Evolutionary conservation across 2,329 filamentous ascomycete genomes (phyloP).

Genomic region (Fusarium sp.): DNA sequence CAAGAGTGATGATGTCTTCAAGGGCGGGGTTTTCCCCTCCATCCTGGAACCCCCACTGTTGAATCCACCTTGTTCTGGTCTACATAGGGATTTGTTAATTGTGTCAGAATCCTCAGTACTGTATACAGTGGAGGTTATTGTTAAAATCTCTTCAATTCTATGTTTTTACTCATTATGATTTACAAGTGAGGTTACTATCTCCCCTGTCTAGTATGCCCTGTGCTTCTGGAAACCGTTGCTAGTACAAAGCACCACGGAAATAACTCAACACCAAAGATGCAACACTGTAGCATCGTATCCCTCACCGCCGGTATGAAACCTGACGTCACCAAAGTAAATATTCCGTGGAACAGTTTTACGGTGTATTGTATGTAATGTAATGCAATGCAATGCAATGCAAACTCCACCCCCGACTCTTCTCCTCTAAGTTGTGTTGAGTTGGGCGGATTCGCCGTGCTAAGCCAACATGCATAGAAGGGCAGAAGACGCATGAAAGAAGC

Average conservation of each 20-base stretch:
- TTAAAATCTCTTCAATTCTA: neutral
- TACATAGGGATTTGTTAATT: neutral
- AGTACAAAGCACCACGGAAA: slow-evolving; percentile 13
- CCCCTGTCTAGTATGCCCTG: neutral
- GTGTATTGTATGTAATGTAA: neutral
- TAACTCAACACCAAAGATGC: slow-evolving; percentile 2
- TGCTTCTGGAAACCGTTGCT: neutral
- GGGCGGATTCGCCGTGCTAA: neutral
- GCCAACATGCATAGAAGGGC: slow-evolving; percentile 17
- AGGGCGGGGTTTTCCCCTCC: slow-evolving; percentile 26
- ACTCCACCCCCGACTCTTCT: slow-evolving; percentile 2
- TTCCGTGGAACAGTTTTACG: neutral
- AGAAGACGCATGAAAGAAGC: slow-evolving; percentile 12
- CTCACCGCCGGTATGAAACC: slow-evolving; percentile 18
- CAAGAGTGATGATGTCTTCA: slow-evolving; percentile 12
- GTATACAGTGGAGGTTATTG: neutral
- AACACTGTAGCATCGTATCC: neutral
- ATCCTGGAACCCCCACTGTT: slow-evolving; percentile 21
- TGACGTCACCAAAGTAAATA: slow-evolving; percentile 18
- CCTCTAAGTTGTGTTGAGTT: neutral
- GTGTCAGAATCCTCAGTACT: neutral
- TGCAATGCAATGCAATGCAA: neutral
- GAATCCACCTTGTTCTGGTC: neutral
- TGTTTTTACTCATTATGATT: neutral
- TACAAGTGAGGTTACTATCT: neutral